Conservation (phyloP, 495 filamentous ascomycete genomes). For the Xylona heveae region DNA sequence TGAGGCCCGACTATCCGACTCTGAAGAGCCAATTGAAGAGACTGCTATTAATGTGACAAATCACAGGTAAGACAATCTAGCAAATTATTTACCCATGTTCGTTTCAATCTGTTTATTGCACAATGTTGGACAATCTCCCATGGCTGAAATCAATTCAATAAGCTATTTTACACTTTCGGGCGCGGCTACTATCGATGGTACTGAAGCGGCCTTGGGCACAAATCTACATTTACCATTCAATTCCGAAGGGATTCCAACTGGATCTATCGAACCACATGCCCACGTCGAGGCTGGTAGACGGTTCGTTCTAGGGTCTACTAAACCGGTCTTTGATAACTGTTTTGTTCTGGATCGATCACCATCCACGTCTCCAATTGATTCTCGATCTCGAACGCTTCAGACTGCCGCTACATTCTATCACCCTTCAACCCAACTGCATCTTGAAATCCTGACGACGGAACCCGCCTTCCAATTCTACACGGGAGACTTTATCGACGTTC, state of each 20-base stretch:
- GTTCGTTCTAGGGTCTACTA: slow-evolving; percentile 43
- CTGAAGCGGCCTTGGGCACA: slow-evolving; percentile 47
- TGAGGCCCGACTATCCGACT: slow-evolving; percentile 60
- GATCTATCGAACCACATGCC: slow-evolving; percentile 25
- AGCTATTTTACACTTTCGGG: slow-evolving; percentile 85
- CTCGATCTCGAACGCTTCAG: slow-evolving; percentile 38
- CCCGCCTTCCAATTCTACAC: slow-evolving; percentile 96
- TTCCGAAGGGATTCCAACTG: slow-evolving; percentile 39
- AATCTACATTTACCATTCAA: slow-evolving; percentile 56
- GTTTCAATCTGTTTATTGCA: background rate
- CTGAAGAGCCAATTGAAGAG: slow-evolving; percentile 43
- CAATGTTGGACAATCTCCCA: background rate
- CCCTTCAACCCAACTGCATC: slow-evolving; percentile 45
- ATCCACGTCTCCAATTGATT: slow-evolving; percentile 49
- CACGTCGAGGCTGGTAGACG: slow-evolving; percentile 37
- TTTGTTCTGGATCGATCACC: slow-evolving; percentile 54
- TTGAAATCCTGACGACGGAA: slow-evolving; percentile 74
- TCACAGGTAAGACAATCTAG: slow-evolving; percentile 46
- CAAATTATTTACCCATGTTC: no score
- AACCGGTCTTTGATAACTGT: slow-evolving; percentile 74
- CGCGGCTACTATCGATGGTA: slow-evolving; percentile 49
- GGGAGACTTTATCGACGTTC: slow-evolving; percentile 64
- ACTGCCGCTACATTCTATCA: slow-evolving; percentile 48
- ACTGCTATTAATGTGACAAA: slow-evolving; percentile 84
- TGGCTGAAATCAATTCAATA: slow-evolving; percentile 1